Conservation (phyloP, 108 stramenopile species). For the Epipyxis sp. region DNA sequence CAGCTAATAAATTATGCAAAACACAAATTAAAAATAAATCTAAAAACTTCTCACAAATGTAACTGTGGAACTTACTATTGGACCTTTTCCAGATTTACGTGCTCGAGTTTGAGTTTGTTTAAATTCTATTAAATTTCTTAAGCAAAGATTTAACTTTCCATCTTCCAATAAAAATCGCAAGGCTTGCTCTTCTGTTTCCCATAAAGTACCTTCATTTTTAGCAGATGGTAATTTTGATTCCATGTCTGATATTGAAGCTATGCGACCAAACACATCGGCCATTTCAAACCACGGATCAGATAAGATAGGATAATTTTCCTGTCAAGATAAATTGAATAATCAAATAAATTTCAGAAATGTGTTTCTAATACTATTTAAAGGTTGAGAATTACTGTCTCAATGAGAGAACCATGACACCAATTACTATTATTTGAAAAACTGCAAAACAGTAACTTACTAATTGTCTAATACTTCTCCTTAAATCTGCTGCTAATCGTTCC, state of each 20-base stretch:
- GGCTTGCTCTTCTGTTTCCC: slow-evolving; percentile 58
- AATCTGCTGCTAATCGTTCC: slow-evolving; percentile 39
- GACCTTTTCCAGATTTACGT: background rate
- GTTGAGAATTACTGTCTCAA: slow-evolving; percentile 1
- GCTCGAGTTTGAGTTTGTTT: slow-evolving; percentile 29
- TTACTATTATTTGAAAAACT: no score
- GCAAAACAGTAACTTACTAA: no score
- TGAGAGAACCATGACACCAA: background rate
- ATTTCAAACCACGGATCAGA: slow-evolving; percentile 53
- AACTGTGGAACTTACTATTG: slow-evolving; percentile 3
- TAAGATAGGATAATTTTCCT: slow-evolving; percentile 38
- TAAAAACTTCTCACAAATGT: background rate
- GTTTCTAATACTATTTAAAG: background rate
- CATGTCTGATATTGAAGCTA: slow-evolving; percentile 37
- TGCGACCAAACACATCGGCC: slow-evolving; percentile 53
- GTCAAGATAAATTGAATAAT: slow-evolving; percentile 19
- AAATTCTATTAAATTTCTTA: slow-evolving; percentile 53
- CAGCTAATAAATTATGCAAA: background rate
- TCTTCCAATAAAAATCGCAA: slow-evolving; percentile 57
- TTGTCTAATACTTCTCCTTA: slow-evolving; percentile 42
- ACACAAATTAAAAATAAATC: background rate
- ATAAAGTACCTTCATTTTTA: slow-evolving; percentile 43
- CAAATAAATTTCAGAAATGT: background rate
- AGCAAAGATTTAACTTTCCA: slow-evolving; percentile 57
- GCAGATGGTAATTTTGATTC: slow-evolving; percentile 50